Evolutionary conservation across 148 eudicot genomes (phyloP), one percentile per base, ranked within the genome.

Genomic region (Dysphania ambrosioides): DNA sequence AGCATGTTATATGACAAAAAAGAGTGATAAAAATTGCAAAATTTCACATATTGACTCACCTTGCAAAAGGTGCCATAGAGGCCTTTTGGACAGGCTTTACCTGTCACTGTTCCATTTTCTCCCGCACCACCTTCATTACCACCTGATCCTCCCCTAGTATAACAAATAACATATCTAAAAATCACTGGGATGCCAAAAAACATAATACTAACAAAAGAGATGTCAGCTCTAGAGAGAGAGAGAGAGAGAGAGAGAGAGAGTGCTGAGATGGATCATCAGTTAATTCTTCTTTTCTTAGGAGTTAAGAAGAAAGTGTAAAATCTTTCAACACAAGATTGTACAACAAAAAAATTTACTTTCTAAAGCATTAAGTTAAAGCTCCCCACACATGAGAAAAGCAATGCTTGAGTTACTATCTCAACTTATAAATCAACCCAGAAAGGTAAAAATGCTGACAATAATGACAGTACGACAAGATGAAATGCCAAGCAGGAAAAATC

Each of bases 61-160:
- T 86, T 71, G 72, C 98, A 93, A 78, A 93, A 93, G 74, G 77
- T 87, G 64, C 98, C 97, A 83, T 79, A 89, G 35, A 93, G 93
- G 74, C 98, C 98, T 78, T 81, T 87, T 2, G 98, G 98, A 76
- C 98, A 93, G 67, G 87, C 87, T 80, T 86, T 91, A 75, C 98
- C 98, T 34, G 91, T 87, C 61, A 93, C 42, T 44, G 93, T 89
- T 78, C 98, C 98, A 83, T 87, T 87, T 80, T 74, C 98, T 62
- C 98, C 98, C 63, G 78, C 76, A 71, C 81, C 81, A 71, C 86
- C 88, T 70, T 84, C 80, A 29, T 82, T 83, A 75, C 86, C 87
- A 51, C 98, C 92, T 72, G 76, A 79, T 66, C 97, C 98, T 83
- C 98, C 98, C 82, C 98, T 93, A 57, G 41, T 67, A 74, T 53